phyloP scores from a whole-genome alignment of 2,329 filamentous ascomycete genomes.

The Penicillium sp. region DNA sequence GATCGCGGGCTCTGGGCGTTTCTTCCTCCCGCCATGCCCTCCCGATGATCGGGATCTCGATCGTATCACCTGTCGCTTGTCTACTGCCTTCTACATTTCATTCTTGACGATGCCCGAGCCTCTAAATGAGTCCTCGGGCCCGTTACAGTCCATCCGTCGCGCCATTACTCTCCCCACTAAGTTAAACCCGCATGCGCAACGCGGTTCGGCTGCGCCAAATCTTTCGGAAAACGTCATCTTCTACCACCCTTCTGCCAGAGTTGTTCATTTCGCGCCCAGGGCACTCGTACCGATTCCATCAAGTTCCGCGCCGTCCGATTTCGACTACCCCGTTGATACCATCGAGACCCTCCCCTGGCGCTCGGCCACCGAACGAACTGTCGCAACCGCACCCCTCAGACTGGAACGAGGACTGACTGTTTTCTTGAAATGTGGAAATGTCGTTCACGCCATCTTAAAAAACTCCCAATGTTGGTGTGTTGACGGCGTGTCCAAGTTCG shows the following conservation, averaged over 20 bases:
- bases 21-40: slow-evolving; percentile 7
- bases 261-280: slow-evolving; percentile 63
- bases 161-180: slow-evolving; percentile 41
- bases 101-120: slow-evolving; percentile 36
- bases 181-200: slow-evolving; percentile 31
- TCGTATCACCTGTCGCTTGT: slow-evolving; percentile 6
- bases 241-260: slow-evolving; percentile 70
- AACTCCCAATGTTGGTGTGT: slow-evolving; percentile 95
- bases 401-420: slow-evolving; percentile 87
- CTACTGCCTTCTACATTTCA: slow-evolving; percentile 1
- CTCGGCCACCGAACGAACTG: slow-evolving; percentile 75
- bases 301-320: slow-evolving; percentile 41
- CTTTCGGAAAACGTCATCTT: slow-evolving; percentile 58
- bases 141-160: slow-evolving; percentile 34
- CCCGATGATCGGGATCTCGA: background rate
- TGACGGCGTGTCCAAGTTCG: slow-evolving; percentile 78
- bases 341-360: slow-evolving; percentile 71
- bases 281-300: slow-evolving; percentile 46
- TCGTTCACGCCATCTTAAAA: slow-evolving; percentile 82
- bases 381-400: slow-evolving; percentile 77
- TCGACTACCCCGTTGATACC: slow-evolving; percentile 53
- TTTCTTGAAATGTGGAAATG: slow-evolving; percentile 81
- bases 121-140: slow-evolving; percentile 31
- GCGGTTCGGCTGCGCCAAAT: slow-evolving; percentile 28
- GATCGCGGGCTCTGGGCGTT: slow-evolving; percentile 1